phyloP scores from a whole-genome alignment of 148 eudicot genomes.

The Rheum nobile region DNA sequence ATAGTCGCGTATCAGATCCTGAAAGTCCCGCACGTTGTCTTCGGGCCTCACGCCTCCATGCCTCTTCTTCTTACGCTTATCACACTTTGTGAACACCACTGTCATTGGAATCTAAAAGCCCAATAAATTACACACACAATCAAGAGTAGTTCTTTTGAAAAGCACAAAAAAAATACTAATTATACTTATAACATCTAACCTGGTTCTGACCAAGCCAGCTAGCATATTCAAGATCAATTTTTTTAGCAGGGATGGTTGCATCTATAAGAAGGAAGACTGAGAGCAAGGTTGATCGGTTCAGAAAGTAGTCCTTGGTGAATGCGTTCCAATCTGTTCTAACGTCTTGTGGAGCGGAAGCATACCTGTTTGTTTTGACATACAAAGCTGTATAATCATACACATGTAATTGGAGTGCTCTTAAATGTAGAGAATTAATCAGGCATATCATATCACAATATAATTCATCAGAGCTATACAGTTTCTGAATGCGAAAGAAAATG shows the following conservation, averaged over 20 bases:
- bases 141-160: neutral
- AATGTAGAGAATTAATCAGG: no score
- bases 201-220: conserved; percentile 95
- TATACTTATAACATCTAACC: conserved; percentile 23
- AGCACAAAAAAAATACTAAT: neutral
- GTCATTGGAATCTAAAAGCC: conserved; percentile 84
- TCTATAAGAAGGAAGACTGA: conserved; percentile 92
- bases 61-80: conserved; percentile 91
- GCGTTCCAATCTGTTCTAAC: conserved; percentile 68
- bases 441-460: neutral
- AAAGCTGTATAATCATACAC: neutral
- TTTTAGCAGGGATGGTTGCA: conserved; percentile 92
- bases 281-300: conserved; percentile 64
- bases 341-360: conserved; percentile 79
- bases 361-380: conserved; percentile 29
- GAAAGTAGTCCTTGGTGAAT: conserved; percentile 89
- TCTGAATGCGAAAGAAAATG: neutral
- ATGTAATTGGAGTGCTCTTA: neutral
- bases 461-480: neutral
- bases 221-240: conserved; percentile 85
- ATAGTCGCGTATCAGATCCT: conserved; percentile 50
- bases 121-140: neutral
- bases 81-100: conserved; percentile 81
- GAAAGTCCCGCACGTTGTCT: conserved; percentile 78
- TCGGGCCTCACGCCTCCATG: conserved; percentile 93